phyloP scores from a whole-genome alignment of 768 basidiomycete genomes.

The Pleurotus sapidus region DNA sequence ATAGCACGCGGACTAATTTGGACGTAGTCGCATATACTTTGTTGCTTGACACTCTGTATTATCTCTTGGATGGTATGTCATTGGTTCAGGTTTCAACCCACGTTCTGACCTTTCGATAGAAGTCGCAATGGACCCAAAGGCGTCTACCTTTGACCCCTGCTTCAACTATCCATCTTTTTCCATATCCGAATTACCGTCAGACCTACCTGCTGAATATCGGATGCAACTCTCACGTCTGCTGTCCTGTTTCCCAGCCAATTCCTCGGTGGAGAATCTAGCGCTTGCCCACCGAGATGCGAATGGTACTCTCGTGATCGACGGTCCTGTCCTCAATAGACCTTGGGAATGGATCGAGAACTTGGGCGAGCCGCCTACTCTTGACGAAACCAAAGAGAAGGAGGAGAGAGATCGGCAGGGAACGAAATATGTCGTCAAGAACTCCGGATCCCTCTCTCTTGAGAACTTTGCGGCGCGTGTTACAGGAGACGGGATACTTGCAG shows the following conservation, averaged over 20 bases:
- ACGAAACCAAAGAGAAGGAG: constrained; percentile 37
- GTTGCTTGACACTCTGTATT: constrained; percentile 71
- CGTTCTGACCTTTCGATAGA: constrained; percentile 35
- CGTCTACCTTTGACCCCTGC: constrained; percentile 57
- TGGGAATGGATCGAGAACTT: constrained; percentile 89
- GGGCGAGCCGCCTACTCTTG: constrained; percentile 49
- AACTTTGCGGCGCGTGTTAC: constrained; percentile 65
- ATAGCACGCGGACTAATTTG: constrained; percentile 48
- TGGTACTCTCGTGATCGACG: constrained; percentile 46
- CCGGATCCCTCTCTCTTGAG: constrained; percentile 70
- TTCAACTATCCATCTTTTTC: constrained; percentile 56
- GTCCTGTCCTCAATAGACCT: constrained; percentile 66
- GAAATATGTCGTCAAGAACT: constrained; percentile 51
- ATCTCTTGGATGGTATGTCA: constrained; percentile 66
- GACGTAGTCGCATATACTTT: constrained; percentile 62
- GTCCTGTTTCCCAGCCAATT: constrained; percentile 47
- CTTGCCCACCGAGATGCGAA: constrained; percentile 53
- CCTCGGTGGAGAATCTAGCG: constrained; percentile 53
- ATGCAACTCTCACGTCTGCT: constrained; percentile 58
- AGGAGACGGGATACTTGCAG: constrained; percentile 49
- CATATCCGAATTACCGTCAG: constrained; percentile 49
- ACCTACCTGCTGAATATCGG: constrained; percentile 55
- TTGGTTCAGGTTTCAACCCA: too few species aligned
- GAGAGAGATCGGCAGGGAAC: constrained; percentile 33
- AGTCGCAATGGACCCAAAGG: constrained; percentile 56